Percentiles rank a stretch among this genome's conserved stretches.
phyloP scores from a whole-genome alignment of 202 grass and related monocot genomes.

The Hordeum pubiflorum region DNA sequence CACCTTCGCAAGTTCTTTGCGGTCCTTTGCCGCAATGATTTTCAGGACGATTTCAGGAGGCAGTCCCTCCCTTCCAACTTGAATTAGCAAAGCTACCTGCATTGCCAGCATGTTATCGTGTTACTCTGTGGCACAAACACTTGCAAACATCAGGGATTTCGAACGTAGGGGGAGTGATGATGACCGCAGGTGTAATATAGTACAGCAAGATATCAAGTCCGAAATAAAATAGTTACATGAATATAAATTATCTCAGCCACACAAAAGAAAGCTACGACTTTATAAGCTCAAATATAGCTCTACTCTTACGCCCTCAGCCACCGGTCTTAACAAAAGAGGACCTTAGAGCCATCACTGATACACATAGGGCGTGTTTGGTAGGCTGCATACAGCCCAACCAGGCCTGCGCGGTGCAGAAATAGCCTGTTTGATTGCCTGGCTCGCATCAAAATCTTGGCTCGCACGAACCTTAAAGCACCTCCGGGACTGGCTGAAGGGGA shows the following conservation, averaged over 20 bases:
- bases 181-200: no score
- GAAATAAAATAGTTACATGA: background rate
- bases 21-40: slow-evolving; percentile 60
- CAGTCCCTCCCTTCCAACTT: slow-evolving; percentile 77
- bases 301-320: background rate
- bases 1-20: slow-evolving; percentile 76
- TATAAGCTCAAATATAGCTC: background rate
- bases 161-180: background rate
- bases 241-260: background rate
- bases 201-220: background rate
- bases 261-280: background rate
- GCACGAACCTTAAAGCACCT: no score
- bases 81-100: slow-evolving; percentile 85
- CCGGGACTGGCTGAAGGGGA: no score
- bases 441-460: no score
- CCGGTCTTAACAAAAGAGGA: no score
- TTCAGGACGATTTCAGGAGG: slow-evolving; percentile 55
- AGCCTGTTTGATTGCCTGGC: no score
- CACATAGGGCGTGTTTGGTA: no score
- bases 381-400: no score
- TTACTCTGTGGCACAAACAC: background rate
- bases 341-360: no score
- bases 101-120: background rate
- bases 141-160: background rate
- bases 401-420: no score